Evolutionary conservation across 371 early-diverging fungal genomes (phyloP).

Genomic region (Blyttiomyces sp.): DNA sequence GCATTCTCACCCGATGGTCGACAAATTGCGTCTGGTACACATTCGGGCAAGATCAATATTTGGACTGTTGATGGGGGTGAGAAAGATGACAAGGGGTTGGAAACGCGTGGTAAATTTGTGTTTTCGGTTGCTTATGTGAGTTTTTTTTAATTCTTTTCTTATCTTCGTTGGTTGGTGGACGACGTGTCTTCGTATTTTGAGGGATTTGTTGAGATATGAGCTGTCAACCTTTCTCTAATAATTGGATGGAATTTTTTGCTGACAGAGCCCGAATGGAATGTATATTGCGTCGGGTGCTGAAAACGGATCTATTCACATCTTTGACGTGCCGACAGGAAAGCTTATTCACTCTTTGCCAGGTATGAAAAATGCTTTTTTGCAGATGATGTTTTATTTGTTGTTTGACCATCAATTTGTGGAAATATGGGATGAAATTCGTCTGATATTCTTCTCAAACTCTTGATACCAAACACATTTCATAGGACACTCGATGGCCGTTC

Average conservation of each 20-base stretch:
- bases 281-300: slow-evolving; percentile 75
- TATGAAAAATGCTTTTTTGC: slow-evolving; percentile 1
- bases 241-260: too few species aligned
- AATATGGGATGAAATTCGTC: slow-evolving; percentile 11
- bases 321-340: slow-evolving; percentile 66
- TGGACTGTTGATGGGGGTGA: slow-evolving; percentile 66
- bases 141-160: not conserved
- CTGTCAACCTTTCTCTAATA: too few species aligned
- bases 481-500: slow-evolving; percentile 73
- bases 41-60: slow-evolving; percentile 66
- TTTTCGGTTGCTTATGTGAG: slow-evolving; percentile 73
- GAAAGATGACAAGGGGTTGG: slow-evolving; percentile 52
- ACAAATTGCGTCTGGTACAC: slow-evolving; percentile 68
- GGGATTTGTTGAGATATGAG: too few species aligned
- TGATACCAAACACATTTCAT: too few species aligned
- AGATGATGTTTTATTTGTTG: slow-evolving; percentile 20
- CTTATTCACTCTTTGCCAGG: slow-evolving; percentile 65
- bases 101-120: slow-evolving; percentile 71
- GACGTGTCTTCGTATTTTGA: not conserved
- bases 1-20: slow-evolving; percentile 71
- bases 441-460: slow-evolving; percentile 4
- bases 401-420: not conserved
- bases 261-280: slow-evolving; percentile 76
- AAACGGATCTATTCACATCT: slow-evolving; percentile 71
- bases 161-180: not conserved